Percentiles rank a stretch among this genome's conserved stretches.
Conservation (phyloP, 169 alveolate species). For the Plasmodium coatneyi region DNA sequence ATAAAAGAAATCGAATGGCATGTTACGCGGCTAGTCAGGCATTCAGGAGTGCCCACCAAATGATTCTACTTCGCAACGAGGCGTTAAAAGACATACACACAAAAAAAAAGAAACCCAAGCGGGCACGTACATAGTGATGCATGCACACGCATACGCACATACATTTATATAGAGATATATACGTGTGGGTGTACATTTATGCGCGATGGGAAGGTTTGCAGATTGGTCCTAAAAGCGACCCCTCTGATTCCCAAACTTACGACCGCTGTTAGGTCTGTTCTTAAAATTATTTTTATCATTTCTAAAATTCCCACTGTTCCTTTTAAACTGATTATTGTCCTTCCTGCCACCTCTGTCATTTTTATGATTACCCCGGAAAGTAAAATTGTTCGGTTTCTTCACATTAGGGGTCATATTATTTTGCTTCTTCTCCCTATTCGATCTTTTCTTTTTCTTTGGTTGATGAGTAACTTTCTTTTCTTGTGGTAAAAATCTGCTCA, state of each 20-base stretch:
- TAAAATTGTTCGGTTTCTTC: conserved; percentile 73
- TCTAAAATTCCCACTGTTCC: conserved; percentile 79
- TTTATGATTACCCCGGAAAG: conserved; percentile 77
- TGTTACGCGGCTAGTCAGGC: background rate
- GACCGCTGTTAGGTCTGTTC: conserved; percentile 46
- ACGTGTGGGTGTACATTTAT: conserved; percentile 1
- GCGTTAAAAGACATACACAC: background rate
- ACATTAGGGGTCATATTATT: conserved; percentile 29
- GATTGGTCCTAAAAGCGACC: conserved; percentile 35
- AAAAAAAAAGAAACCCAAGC: background rate
- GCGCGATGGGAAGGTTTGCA: background rate
- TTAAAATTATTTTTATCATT: conserved; percentile 52
- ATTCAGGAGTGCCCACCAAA: background rate
- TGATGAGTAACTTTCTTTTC: conserved; percentile 40
- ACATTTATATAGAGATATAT: conserved; percentile 32
- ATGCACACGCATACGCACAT: background rate
- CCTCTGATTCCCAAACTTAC: conserved; percentile 50
- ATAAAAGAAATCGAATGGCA: background rate
- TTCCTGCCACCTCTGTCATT: conserved; percentile 75
- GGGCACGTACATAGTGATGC: background rate
- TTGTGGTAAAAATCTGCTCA: conserved; percentile 88
- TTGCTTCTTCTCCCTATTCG: conserved; percentile 79
- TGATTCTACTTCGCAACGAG: background rate
- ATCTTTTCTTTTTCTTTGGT: conserved; percentile 74
- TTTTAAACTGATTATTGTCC: conserved; percentile 40